Base-by-base conservation (phyloP, 352 stramenopile genomes). In the Saprolegnia parasitica region DNA sequence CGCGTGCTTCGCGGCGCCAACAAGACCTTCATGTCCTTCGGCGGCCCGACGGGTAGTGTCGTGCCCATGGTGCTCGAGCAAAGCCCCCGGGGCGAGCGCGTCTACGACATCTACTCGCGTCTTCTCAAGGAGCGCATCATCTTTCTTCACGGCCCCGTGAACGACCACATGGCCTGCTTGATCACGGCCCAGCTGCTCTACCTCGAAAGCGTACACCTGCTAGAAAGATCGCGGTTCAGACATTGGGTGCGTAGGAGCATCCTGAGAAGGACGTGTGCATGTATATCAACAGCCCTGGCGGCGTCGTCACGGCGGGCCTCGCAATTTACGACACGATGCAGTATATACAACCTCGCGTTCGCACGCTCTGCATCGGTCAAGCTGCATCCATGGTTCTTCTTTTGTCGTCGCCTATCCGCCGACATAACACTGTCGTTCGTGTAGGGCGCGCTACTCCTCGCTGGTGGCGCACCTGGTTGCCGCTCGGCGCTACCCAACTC, bases 241-340 rank as follows among this genome's bases (percentile, higher is more conserved):
- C 95, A 74, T 77, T 95, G 8, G 42, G 13, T 8, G 18, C 95
- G 68, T 83, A 88, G 23, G 97, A 99, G 81, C 90, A 98, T 76
- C 90, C 87, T 15, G 91, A 96, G 57, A 98, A 99, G 83, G 96
- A 98, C 68, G 97, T 99, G 73, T 98, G 97, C 80, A 93, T 99
- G 75, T 99, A 99, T 82, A 98, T 99, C 73, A 99, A 99, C 82
- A 98, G 89, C 73, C 97, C 97, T 29, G 96, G 97, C 49, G 97
- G 97, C 49, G 92, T 96, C 35, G 97, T 99, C 70, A 98, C 96
- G 72, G 96, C 96, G 37, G 97, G 97, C 4, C 80, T 99, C 56
- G 96, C 97, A 61, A 99, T 99, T 76, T 99, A 98, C 78, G 97
- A 99, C 81, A 98, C 93, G 35, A 99, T 99, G 93, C 96, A 95